These are phyloP conservation scores for Cladophialophora exuberans DNA, from an alignment of 2,329 filamentous ascomycete genomes.

Conservation along the genomic window DNA sequence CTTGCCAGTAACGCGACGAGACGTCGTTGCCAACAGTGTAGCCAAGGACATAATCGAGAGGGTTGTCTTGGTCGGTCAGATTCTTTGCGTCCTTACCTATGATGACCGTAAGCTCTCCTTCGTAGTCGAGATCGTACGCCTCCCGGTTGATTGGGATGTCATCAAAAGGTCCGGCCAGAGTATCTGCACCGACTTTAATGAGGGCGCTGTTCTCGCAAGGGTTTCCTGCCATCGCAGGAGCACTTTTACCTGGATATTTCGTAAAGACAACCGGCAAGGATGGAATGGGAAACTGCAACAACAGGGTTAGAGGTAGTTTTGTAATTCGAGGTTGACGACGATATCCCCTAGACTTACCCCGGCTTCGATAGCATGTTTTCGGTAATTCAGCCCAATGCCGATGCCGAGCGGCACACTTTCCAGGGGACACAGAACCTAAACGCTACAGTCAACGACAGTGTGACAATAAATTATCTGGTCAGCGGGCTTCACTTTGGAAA, in stretches of 20 bases:
- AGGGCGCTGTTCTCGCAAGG: not conserved
- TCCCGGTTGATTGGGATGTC: constrained; percentile 43
- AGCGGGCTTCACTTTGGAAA: constrained; percentile 10
- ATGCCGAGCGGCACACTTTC: constrained; percentile 22
- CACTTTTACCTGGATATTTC: constrained; percentile 34
- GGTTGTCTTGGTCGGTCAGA: constrained; percentile 45
- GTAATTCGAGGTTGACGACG: not conserved
- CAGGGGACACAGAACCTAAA: constrained; percentile 48
- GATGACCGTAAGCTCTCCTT: constrained; percentile 45
- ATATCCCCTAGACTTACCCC: constrained; percentile 15
- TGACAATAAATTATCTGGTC: constrained; percentile 26
- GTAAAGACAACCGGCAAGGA: constrained; percentile 46
- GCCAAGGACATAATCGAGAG: constrained; percentile 45
- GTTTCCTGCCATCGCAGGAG: not conserved
- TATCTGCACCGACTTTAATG: constrained; percentile 5
- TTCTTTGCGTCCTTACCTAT: constrained; percentile 58
- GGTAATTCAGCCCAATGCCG: constrained; percentile 32
- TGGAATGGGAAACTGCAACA: constrained; percentile 37
- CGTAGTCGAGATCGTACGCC: constrained; percentile 37
- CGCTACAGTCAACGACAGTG: constrained; percentile 27
- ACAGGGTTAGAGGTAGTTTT: no score
- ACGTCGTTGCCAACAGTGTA: constrained; percentile 47
- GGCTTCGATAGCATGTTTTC: constrained; percentile 29
- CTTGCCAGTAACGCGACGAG: constrained; percentile 42
- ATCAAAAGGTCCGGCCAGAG: constrained; percentile 38